phyloP scores from a whole-genome alignment of 202 grass and related monocot species.

The Brachypodium distachyon region DNA sequence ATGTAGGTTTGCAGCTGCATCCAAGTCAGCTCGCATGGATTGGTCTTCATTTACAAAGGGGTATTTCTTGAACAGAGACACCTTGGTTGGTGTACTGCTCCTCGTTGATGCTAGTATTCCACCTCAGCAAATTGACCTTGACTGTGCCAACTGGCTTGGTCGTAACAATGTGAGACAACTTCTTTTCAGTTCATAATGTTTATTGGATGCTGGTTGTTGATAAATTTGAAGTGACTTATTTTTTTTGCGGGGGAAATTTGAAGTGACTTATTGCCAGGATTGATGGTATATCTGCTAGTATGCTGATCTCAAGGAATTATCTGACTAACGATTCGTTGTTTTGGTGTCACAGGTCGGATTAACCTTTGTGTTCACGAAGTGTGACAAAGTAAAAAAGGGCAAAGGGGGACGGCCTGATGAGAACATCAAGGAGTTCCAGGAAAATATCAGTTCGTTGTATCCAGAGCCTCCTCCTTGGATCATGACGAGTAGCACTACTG shows the following conservation, averaged over 20 bases:
- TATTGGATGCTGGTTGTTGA: background rate
- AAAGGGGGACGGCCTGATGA: slow-evolving; percentile 71
- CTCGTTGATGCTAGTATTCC: slow-evolving; percentile 87
- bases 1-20: slow-evolving; percentile 73
- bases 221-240: background rate
- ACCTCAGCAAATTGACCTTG: slow-evolving; percentile 81
- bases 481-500: slow-evolving; percentile 81
- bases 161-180: slow-evolving; percentile 72
- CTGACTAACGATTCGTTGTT: background rate
- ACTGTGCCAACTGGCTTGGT: slow-evolving; percentile 97
- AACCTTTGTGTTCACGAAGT: slow-evolving; percentile 99
- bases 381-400: slow-evolving; percentile 75
- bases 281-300: background rate
- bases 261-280: background rate
- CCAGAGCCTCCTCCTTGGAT: slow-evolving; percentile 82
- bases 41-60: slow-evolving; percentile 98
- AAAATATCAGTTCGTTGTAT: slow-evolving; percentile 60
- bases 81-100: slow-evolving; percentile 66
- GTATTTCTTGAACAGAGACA: slow-evolving; percentile 89
- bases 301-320: background rate
- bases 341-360: slow-evolving; percentile 59
- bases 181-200: background rate
- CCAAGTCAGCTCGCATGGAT: slow-evolving; percentile 67
- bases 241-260: no score
- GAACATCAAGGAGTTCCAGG: slow-evolving; percentile 88